A percentile compares a stretch with the other conserved stretches of the same genome.
phyloP scores from a whole-genome alignment of 1,284 basidiomycete genomes.

The Heterobasidion occidentale region DNA sequence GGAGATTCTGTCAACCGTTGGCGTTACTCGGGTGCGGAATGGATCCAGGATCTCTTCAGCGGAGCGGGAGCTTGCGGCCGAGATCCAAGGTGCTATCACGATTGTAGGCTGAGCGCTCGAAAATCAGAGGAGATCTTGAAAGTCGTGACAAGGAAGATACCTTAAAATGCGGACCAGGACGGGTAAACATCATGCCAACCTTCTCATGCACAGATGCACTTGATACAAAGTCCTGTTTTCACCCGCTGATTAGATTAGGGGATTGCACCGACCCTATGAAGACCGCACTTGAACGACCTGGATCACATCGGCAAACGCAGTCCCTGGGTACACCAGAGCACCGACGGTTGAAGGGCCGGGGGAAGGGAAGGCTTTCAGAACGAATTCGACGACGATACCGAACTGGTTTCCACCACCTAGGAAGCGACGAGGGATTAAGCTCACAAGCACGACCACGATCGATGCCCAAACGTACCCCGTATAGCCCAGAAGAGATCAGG shows the following conservation, averaged over 20 bases:
- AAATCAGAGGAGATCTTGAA: not conserved
- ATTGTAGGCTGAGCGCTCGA: slow-evolving; percentile 14
- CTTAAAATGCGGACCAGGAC: slow-evolving; percentile 16
- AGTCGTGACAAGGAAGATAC: slow-evolving; percentile 3
- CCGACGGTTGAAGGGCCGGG: slow-evolving; percentile 16
- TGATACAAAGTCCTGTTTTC: not conserved
- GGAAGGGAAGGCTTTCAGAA: slow-evolving; percentile 23
- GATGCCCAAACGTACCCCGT: slow-evolving; percentile 14
- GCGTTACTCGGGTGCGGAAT: slow-evolving; percentile 12
- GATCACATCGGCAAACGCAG: slow-evolving; percentile 10
- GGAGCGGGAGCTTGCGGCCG: slow-evolving; percentile 18
- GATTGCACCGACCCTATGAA: not conserved
- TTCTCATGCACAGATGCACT: slow-evolving; percentile 2
- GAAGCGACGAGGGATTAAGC: not conserved
- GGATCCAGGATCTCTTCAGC: slow-evolving; percentile 16
- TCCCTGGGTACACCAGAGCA: slow-evolving; percentile 10
- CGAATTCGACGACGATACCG: slow-evolving; percentile 38
- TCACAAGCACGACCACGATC: not conserved
- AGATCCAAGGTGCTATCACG: slow-evolving; percentile 15
- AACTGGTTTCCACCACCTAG: slow-evolving; percentile 38
- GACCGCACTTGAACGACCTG: slow-evolving; percentile 7
- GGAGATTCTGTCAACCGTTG: slow-evolving; percentile 11
- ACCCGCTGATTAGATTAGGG: not conserved
- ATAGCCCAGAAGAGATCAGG: slow-evolving; percentile 31
- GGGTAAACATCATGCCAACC: slow-evolving; percentile 15